phyloP scores from a whole-genome alignment of 2,329 filamentous ascomycete species.

The Colletotrichum abscissum region DNA sequence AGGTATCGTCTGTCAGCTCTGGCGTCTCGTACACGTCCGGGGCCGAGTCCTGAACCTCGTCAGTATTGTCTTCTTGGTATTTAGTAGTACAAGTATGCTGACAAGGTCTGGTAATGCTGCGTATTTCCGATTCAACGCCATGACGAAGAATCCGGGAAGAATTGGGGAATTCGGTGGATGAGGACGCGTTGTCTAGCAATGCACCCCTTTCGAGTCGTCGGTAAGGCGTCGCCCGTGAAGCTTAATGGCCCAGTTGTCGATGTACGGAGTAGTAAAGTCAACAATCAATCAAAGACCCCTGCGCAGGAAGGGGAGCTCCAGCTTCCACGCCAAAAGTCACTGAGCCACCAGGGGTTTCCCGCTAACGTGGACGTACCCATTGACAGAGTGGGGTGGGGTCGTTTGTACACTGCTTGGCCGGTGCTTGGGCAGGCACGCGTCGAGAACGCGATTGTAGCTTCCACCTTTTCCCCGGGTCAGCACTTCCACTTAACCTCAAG shows the following conservation, averaged over 20 bases:
- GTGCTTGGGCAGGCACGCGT: conserved; percentile 16
- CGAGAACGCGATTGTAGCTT: conserved; percentile 25
- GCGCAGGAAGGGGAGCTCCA: conserved; percentile 9
- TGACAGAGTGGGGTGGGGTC: conserved; percentile 24
- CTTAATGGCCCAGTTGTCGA: neutral
- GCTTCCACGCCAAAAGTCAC: neutral
- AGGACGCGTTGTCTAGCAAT: neutral
- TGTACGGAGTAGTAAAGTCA: neutral
- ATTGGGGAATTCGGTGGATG: neutral
- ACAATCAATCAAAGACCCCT: conserved; percentile 3
- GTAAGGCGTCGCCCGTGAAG: neutral
- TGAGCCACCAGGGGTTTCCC: conserved; percentile 18
- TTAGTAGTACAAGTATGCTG: conserved; percentile 2
- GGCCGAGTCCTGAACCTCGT: conserved; percentile 77
- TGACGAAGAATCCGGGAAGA: conserved; percentile 44
- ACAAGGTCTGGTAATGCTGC: conserved; percentile 84
- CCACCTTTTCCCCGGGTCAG: neutral
- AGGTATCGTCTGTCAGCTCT: conserved; percentile 89
- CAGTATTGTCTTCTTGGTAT: conserved; percentile 16
- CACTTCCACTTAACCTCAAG: conserved; percentile 21
- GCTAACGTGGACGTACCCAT: conserved; percentile 8
- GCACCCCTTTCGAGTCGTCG: neutral
- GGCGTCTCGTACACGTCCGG: conserved; percentile 98
- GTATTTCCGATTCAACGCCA: conserved; percentile 86
- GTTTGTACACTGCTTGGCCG: neutral